Base-by-base conservation (phyloP, 2,329 filamentous ascomycete species). In the Colletotrichum musae region DNA sequence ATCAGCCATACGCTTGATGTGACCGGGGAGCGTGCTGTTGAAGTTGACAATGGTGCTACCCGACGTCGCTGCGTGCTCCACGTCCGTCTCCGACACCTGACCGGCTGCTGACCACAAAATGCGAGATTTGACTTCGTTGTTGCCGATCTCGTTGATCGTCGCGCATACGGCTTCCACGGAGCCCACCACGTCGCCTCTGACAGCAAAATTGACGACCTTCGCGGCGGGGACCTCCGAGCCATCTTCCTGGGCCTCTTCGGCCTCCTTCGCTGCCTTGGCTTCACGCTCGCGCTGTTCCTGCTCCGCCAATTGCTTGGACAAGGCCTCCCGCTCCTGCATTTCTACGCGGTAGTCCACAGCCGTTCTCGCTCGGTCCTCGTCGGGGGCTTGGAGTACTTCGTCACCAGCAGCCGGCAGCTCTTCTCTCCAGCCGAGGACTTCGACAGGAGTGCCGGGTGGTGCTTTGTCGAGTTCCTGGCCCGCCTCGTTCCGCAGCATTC, bases 391-490 rank as follows among this genome's bases (percentile, higher is more conserved):
- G 0, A 99, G 85, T 9, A 97, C 92, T 82, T 94, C 90, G 75
- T 97, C 93, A 58, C 97, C 97, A 1, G 96, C 95, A 26, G 88
- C 87, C 1, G 96, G 95, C 6, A 88, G 80, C 72, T 94, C 91
- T 43, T 94, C 93, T 74, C 91, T 91, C 96, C 96, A 99, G n/a
- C 96, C 96, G 71, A 98, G 90, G 21, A 99, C 89, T 80, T 98
- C 94, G 3, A 97, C 93, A 0, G 97, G 94, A 32, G 92, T 96
- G 43, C 96, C 96, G 0, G 96, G 97, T 0, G 91, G 89, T 15
- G 94, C 95, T 79, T 94, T 91, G 1, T 84, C 74, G 16, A 98
- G 83, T 13, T 91, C 85, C 2, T 87, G 81, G 21, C 96, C 95
- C 5, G 92, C 92, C 83, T 98, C 95, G 77, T 98, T 97, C 28